Evolutionary conservation across 2,329 filamentous ascomycete species (phyloP), one percentile per base, ranked within the genome.

Genomic region (Dactylonectria estremocensis): DNA sequence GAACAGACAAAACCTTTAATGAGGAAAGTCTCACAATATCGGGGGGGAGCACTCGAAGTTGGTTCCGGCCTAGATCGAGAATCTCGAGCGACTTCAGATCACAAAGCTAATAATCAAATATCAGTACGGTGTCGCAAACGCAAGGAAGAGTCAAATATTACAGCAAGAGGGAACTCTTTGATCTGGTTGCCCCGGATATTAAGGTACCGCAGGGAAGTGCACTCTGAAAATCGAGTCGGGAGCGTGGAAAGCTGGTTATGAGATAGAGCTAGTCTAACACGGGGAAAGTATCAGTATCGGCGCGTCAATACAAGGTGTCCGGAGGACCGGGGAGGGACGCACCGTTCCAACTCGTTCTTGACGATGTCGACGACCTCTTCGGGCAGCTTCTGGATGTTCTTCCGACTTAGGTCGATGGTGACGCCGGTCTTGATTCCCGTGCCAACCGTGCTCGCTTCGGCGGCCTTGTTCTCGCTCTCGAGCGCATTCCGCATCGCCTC

Each of bases 31-130:
- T 94, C 67, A 89, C 89, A 69, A 98, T 93, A 61, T 95, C 92
- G 53, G 91, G 89, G 0, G 95, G 95, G 2, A 98, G 87, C 10
- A 88, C 84, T 54, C 88, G 89, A 68, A 98, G 90, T 79, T 92
- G 94, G 79, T 98, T 98, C 74, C 93, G 90, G 79, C 95, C 95
- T 61, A 98, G 87, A 82, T 98, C 95, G 68, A 98, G 88, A 66
- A 98, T 97, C 82, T 98, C 95, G 62, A 98, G 88, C 37, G 94
- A 93, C 59, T 90, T 91, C 69, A 98, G 87, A 80, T 95, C 91
- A 79, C 95, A 95, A 66, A 98, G 89, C 95, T 97, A 77, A 22
- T 43, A 22, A 52, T 35, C 61, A 24, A 14, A 14, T 56, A 67
- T 78, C 66, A 79, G 75, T 61, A n/a, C 24, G 22, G 72, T 73